These are phyloP conservation scores for Pachyrhizus erosus DNA, from an alignment of 306 rosid genomes.

Conservation along the genomic window DNA sequence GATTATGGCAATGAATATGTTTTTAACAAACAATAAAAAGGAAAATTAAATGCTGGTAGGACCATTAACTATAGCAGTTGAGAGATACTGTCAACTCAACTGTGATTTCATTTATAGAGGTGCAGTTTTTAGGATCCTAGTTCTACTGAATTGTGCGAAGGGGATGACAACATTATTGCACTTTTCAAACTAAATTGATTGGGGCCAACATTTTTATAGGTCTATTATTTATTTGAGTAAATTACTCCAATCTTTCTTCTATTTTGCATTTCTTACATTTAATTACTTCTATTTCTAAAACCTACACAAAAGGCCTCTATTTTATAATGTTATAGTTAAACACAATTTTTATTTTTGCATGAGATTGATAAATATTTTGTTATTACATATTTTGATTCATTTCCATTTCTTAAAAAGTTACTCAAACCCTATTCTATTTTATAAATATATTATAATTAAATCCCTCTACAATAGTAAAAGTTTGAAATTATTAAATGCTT, in stretches of 20 bases:
- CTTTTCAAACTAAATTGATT: constrained; percentile 23
- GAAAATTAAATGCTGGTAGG: constrained; percentile 10
- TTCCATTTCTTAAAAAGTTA: neutral
- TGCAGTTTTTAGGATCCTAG: constrained; percentile 21
- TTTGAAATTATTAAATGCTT: neutral
- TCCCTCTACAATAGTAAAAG: neutral
- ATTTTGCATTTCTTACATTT: neutral
- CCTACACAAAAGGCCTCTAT: neutral
- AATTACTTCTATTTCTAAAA: neutral
- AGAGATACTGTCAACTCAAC: constrained; percentile 19
- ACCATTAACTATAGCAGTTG: neutral
- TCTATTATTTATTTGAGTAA: constrained; percentile 23
- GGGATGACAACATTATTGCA: constrained; percentile 22
- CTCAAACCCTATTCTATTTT: neutral
- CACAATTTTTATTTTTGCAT: neutral
- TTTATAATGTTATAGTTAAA: neutral
- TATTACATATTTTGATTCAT: neutral
- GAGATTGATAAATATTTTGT: neutral
- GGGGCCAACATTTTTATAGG: neutral
- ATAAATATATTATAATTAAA: neutral
- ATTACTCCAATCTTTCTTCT: neutral
- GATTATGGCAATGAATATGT: neutral
- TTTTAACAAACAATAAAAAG: constrained; percentile 28
- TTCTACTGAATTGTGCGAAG: neutral
- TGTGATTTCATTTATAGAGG: constrained; percentile 14